Conservation (phyloP, 2,329 filamentous ascomycete genomes). For the Neofusicoccum kwambonambiense region DNA sequence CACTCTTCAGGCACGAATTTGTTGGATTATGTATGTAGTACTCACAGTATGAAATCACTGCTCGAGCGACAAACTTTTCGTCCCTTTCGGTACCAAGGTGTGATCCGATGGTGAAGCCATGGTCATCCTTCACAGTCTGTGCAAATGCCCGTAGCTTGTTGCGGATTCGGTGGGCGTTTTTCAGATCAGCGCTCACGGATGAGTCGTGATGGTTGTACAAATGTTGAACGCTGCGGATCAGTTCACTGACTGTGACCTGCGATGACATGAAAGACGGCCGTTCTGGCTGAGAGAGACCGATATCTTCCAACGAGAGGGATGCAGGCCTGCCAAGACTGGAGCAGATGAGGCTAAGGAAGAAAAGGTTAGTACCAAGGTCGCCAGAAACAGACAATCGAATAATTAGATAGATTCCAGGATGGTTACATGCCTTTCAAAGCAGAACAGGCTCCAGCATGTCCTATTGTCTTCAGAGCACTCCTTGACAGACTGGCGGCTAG, state of each 20-base stretch:
- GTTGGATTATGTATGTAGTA: neutral
- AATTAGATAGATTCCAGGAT: no score
- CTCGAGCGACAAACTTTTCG: conserved; percentile 3
- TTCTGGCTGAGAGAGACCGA: conserved; percentile 7
- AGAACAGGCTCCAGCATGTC: conserved; percentile 14
- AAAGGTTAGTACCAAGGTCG: neutral
- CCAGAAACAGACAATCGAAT: neutral
- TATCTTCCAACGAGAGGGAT: conserved; percentile 8
- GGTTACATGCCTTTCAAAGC: neutral
- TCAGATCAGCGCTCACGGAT: conserved; percentile 7
- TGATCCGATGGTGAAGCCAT: conserved; percentile 3
- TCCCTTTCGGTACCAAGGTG: conserved; percentile 1
- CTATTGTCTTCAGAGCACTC: conserved; percentile 13
- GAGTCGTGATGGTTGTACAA: conserved; percentile 16
- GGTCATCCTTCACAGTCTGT: conserved; percentile 1
- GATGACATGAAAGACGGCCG: conserved; percentile 5
- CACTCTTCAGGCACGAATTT: no score
- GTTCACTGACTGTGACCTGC: conserved; percentile 5
- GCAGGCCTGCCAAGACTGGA: conserved; percentile 10
- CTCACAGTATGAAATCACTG: conserved; percentile 13
- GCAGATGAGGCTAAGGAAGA: conserved; percentile 2
- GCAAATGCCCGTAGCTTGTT: conserved; percentile 1
- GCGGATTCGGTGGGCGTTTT: conserved; percentile 9
- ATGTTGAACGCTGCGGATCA: conserved; percentile 10
- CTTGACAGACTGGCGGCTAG: neutral